Evolutionary conservation across 805 yeast genomes (phyloP).

Genomic region (Saccharomycopsis lassenensis): DNA sequence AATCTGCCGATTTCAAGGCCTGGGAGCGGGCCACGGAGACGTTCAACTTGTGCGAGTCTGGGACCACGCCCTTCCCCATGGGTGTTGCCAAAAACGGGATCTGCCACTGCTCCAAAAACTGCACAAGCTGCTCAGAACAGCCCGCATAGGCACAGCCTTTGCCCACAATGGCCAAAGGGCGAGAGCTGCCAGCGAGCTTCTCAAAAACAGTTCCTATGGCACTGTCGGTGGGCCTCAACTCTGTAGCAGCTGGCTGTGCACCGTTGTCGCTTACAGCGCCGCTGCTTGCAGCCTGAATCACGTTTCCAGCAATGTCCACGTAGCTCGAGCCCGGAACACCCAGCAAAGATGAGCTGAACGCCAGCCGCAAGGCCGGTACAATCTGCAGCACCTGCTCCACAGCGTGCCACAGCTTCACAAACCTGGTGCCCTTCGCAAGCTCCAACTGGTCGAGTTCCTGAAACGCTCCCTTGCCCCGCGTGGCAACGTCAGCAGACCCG

Average conservation of each 20-base stretch:
- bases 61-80: slow-evolving; percentile 65
- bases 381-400: too few relatives aligned
- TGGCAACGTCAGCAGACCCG: slow-evolving; percentile 43
- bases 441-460: slow-evolving; percentile 62
- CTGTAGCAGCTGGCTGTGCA: slow-evolving; percentile 17
- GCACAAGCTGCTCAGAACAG: slow-evolving; percentile 30
- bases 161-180: slow-evolving; percentile 52
- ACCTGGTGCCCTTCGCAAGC: slow-evolving; percentile 30
- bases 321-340: slow-evolving; percentile 56
- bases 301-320: slow-evolving; percentile 49
- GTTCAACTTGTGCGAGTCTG: slow-evolving; percentile 37
- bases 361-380: too few relatives aligned
- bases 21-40: slow-evolving; percentile 54
- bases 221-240: slow-evolving; percentile 1
- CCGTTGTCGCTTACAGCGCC: slow-evolving; percentile 13
- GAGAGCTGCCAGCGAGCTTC: slow-evolving; percentile 19
- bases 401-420: too few relatives aligned
- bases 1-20: slow-evolving; percentile 48
- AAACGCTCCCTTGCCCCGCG: slow-evolving; percentile 49
- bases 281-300: slow-evolving; percentile 1
- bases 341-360: slow-evolving; percentile 31
- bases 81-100: slow-evolving; percentile 63
- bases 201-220: not conserved
- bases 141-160: slow-evolving; percentile 49
- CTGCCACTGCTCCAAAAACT: slow-evolving; percentile 31